Base-by-base conservation (phyloP, 2,329 filamentous ascomycete genomes). In the Hypoxylon sp. region DNA sequence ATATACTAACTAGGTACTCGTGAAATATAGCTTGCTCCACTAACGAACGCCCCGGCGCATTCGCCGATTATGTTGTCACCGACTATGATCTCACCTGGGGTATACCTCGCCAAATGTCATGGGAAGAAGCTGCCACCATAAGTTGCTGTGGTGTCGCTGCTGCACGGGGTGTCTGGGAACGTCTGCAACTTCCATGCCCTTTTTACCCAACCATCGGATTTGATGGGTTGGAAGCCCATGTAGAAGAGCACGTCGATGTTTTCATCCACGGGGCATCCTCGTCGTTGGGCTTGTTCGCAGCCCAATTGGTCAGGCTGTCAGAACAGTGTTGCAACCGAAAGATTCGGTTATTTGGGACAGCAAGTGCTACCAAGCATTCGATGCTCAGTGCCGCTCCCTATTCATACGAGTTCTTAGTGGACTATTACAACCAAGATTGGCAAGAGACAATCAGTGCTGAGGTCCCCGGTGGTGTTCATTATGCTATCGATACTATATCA, bases 201-300 rank as follows among this genome's bases (percentile, higher is more conserved):
- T 51, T 43, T 20, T 19, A 13, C 1, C 37, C 11, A 4, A 11
- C 21, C 3, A 13, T 7, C n/a, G 29, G 27, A 5, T 7, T 25
- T 5, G 37, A 49, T 9, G 20, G 29, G 6, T n/a, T n/a, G n/a
- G n/a, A n/a, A n/a, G n/a, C n/a, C n/a, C n/a, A n/a, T n/a, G n/a
- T n/a, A n/a, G n/a, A n/a, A n/a, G n/a, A n/a, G n/a, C 32, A 26
- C 1, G 25, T 34, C 3, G 44, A 44, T 26, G n/a, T 26, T n/a
- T n/a, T 51, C n/a, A 16, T 51, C 5, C 44, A 51, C 23, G 47
- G 47, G 7, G 37, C 40, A 15, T 40, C 34, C 27, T 45, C 48
- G 7, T 45, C 40, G 5, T 32, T 45, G 1, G 48, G 40, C 7
- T 17, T 45, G 5, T 41, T 30, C 21, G 13, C 31, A 8, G 48